Percentiles rank a stretch among this genome's conserved stretches.
Conservation (phyloP, 176 grass and related monocot species). For the Oropetium thomaeum region DNA sequence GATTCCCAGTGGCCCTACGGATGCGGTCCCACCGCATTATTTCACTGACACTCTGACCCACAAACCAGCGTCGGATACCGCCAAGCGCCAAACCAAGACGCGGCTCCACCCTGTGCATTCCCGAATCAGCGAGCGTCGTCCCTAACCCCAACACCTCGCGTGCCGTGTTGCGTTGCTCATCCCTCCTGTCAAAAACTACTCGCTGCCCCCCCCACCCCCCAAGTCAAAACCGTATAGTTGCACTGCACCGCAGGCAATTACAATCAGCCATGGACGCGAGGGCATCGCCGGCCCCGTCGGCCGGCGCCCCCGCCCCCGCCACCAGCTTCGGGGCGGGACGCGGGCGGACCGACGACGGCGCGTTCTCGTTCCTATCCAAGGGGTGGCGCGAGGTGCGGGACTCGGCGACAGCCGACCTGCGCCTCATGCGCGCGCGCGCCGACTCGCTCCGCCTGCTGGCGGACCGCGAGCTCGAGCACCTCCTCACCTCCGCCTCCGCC, state of each 20-base stretch:
- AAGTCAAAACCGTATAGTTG: neutral
- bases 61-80: neutral
- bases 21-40: neutral
- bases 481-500: conserved; percentile 37
- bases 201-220: neutral
- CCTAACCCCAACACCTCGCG: neutral
- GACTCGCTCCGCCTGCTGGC: conserved; percentile 52
- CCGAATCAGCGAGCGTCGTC: neutral
- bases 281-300: neutral
- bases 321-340: neutral
- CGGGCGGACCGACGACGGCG: conserved; percentile 15
- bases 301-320: neutral
- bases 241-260: neutral
- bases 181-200: neutral
- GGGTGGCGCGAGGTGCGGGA: conserved; percentile 78
- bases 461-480: conserved; percentile 62
- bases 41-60: neutral
- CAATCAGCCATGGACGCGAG: conserved; percentile 8
- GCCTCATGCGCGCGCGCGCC: conserved; percentile 60
- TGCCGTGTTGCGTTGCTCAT: neutral
- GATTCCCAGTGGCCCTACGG: neutral
- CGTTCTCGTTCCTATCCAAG: conserved; percentile 61
- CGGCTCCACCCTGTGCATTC: neutral
- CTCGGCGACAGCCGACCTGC: conserved; percentile 64
- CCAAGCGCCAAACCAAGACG: neutral